These are phyloP conservation scores for Echites panduratus DNA, from an alignment of 257 asterid genomes.

Conservation along the genomic window DNA sequence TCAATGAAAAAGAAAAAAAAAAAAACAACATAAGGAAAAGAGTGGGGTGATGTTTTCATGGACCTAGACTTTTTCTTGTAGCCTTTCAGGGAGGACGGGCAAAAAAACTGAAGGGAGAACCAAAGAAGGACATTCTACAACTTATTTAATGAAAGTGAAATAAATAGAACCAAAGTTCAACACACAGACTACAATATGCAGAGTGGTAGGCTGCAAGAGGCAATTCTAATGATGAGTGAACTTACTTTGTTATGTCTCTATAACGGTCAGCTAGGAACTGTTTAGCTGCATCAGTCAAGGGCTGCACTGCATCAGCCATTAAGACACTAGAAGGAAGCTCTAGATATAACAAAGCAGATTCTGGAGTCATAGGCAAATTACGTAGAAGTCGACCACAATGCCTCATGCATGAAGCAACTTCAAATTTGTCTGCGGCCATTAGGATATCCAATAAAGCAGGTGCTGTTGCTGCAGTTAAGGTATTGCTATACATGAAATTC, in stretches of 20 bases:
- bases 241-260: conserved; percentile 78
- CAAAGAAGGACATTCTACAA: not conserved
- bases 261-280: conserved; percentile 71
- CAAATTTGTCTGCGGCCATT: conserved; percentile 99
- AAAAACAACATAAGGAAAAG: not conserved
- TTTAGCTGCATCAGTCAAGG: conserved; percentile 87
- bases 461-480: conserved; percentile 54
- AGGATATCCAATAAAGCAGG: conserved; percentile 81
- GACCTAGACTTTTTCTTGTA: not conserved
- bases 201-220: not conserved
- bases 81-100: not conserved
- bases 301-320: conserved; percentile 95
- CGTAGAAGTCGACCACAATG: conserved; percentile 78
- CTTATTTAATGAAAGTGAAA: not conserved
- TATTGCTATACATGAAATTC: conserved; percentile 87
- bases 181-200: not conserved
- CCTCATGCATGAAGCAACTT: conserved; percentile 97
- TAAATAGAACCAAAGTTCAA: not conserved
- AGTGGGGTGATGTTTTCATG: not conserved
- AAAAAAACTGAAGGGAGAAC: not conserved
- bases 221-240: conserved; percentile 2
- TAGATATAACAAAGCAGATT: conserved; percentile 76
- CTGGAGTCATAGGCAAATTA: conserved; percentile 81
- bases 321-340: conserved; percentile 85
- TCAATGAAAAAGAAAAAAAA: not conserved